Evolutionary conservation across 495 filamentous ascomycete genomes (phyloP).

Genomic region (Annulohypoxylon moriforme): DNA sequence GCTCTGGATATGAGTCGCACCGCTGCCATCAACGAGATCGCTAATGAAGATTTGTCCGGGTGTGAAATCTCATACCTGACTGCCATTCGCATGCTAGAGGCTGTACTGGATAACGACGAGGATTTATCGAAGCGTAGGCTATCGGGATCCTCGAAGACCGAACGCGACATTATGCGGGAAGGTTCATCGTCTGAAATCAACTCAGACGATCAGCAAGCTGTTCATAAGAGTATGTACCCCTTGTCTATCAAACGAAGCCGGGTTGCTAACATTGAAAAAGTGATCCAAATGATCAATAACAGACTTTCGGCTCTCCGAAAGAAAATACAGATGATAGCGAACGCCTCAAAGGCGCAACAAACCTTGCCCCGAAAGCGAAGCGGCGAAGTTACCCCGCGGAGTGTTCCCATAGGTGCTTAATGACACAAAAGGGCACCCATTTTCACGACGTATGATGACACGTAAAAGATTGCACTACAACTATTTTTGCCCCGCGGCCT

Average conservation of each 20-base stretch:
- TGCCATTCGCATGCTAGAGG: slow-evolving; percentile 92
- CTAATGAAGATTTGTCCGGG: slow-evolving; percentile 85
- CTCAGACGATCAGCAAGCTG: slow-evolving; percentile 76
- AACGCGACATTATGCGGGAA: slow-evolving; percentile 57
- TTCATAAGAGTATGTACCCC: slow-evolving; percentile 69
- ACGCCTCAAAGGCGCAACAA: slow-evolving; percentile 53
- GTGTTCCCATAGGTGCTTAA: slow-evolving; percentile 52
- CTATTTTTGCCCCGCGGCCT: slow-evolving; percentile 48
- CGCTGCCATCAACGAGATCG: slow-evolving; percentile 94
- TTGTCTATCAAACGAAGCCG: neutral
- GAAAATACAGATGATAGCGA: slow-evolving; percentile 57
- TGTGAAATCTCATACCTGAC: slow-evolving; percentile 95
- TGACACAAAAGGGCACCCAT: slow-evolving; percentile 37
- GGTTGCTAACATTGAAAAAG: slow-evolving; percentile 44
- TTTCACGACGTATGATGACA: slow-evolving; percentile 50
- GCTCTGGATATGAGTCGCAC: slow-evolving; percentile 95
- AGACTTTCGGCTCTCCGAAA: slow-evolving; percentile 56
- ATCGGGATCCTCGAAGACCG: slow-evolving; percentile 54
- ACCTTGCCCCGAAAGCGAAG: slow-evolving; percentile 54
- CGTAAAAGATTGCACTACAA: slow-evolving; percentile 51
- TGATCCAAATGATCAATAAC: slow-evolving; percentile 60
- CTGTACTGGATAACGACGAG: slow-evolving; percentile 88
- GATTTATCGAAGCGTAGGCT: slow-evolving; percentile 61
- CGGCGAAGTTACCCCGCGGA: slow-evolving; percentile 58
- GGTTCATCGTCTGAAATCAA: slow-evolving; percentile 66